Evolutionary conservation across 2,329 filamentous ascomycete genomes (phyloP).

Genomic region (Pseudogymnoascus sp.): DNA sequence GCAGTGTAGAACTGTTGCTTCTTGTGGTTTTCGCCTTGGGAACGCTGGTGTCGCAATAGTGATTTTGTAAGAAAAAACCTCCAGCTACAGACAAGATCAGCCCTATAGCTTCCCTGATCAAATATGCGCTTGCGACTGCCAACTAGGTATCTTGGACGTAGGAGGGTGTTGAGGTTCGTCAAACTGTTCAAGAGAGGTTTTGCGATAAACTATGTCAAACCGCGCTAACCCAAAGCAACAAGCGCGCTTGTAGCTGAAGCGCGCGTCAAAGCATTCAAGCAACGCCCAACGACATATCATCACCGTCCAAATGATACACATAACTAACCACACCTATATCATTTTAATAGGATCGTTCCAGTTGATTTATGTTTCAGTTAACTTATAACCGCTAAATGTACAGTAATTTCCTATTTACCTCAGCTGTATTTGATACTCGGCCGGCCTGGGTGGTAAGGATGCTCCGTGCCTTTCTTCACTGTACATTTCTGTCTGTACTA

Average conservation of each 20-base stretch:
- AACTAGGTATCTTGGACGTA: not conserved
- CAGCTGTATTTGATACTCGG: not conserved
- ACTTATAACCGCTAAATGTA: too few relatives aligned
- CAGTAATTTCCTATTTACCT: not conserved
- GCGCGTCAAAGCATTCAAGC: not conserved
- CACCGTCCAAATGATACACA: not conserved
- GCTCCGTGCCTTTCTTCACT: not conserved
- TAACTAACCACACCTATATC: not conserved
- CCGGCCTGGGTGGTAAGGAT: not conserved
- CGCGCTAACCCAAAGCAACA: not conserved
- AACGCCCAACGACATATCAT: not conserved
- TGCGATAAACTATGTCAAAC: conserved; percentile 4
- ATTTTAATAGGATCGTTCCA: not conserved
- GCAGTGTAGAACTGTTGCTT: not conserved
- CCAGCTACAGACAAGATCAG: not conserved
- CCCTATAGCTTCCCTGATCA: not conserved
- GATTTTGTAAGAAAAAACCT: not conserved
- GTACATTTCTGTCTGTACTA: not conserved
- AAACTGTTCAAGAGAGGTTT: conserved; percentile 2
- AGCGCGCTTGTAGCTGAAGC: not conserved
- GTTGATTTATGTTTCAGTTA: not conserved
- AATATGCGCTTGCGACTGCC: not conserved
- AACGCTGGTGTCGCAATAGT: not conserved
- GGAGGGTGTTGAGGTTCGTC: not conserved
- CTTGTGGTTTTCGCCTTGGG: not conserved